phyloP scores from a whole-genome alignment of 1,284 basidiomycete genomes.

The Ganoderma meredithae region DNA sequence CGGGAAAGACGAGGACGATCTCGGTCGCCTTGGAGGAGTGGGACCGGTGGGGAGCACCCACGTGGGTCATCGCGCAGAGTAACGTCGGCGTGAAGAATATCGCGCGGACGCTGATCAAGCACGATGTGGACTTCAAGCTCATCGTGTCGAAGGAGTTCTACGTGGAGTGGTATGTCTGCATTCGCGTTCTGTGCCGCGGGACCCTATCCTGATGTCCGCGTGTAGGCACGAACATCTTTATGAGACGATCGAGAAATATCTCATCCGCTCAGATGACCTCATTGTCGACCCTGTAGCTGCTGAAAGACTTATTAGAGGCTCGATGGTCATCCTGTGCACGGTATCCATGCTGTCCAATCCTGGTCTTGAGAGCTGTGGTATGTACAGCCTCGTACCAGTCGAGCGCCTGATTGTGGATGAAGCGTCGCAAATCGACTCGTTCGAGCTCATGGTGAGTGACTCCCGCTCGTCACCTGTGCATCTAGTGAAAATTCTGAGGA shows the following conservation, averaged over 20 bases:
- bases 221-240: slow-evolving; percentile 79
- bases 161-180: slow-evolving; percentile 57
- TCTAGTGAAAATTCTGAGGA: too few relatives aligned
- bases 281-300: background rate
- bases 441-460: slow-evolving; percentile 30
- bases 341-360: slow-evolving; percentile 68
- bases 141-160: slow-evolving; percentile 61
- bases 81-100: slow-evolving; percentile 60
- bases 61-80: slow-evolving; percentile 45
- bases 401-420: slow-evolving; percentile 53
- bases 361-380: slow-evolving; percentile 26
- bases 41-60: background rate
- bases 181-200: background rate
- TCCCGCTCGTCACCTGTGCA: too few relatives aligned
- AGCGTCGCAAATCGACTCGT: slow-evolving; percentile 54
- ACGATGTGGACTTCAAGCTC: slow-evolving; percentile 45
- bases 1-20: slow-evolving; percentile 47
- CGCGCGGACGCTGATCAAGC: slow-evolving; percentile 51
- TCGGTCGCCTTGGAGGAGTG: slow-evolving; percentile 35
- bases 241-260: slow-evolving; percentile 44
- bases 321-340: slow-evolving; percentile 69
- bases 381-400: slow-evolving; percentile 48
- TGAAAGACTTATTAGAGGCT: slow-evolving; percentile 37
- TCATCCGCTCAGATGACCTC: slow-evolving; percentile 63
- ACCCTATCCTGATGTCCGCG: slow-evolving; percentile 15